Evolutionary conservation across 352 stramenopile genomes (phyloP), one percentile per base, ranked within the genome.

Genomic region (Globisporangium canariense): DNA sequence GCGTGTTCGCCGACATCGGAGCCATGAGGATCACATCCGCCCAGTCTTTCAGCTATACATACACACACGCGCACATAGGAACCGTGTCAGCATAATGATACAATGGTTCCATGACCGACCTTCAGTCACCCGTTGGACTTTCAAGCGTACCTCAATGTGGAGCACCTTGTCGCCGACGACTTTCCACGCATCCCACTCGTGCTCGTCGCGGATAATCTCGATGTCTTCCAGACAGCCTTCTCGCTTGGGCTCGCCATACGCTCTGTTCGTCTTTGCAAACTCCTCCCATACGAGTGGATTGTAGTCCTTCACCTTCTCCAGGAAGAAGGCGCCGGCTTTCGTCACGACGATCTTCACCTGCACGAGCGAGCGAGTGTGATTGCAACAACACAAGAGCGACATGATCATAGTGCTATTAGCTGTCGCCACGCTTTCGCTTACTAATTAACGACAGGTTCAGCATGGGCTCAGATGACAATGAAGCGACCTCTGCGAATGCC

Each of bases 1-100:
- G 64, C 7, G 90, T 96, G 57, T 98, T 98, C 3, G 93, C 93
- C 0, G 91, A 98, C 49, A 97, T 78, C 2, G 93, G 93, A 3
- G 89, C 81, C 30, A 97, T 66, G 2, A 99, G 41, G 58, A 97
- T 75, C 51, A 97, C 69, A 64, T 99, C 96, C 0, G 95, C 95
- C 96, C 96, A 98, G 74, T 98, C 93, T 62, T 98, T 93, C 20
- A 98, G 66, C 87, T 43, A 47, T n/a, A 7, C 25, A 40, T 18
- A 40, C 4, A 13, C 28, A 22, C 25, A 32, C 49, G 32, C 13
- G 22, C 13, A 38, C 1, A 10, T 20, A 36, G 11, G 13, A 54
- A 4, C 14, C 11, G 36, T 13, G 11, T n/a, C 2, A 22, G n/a
- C 47, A 5, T 36, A 11, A 11, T 36, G 25, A 54, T 14, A 14